Base-by-base conservation (phyloP, 371 early-diverging fungal species). In the Zychaea mexicana region DNA sequence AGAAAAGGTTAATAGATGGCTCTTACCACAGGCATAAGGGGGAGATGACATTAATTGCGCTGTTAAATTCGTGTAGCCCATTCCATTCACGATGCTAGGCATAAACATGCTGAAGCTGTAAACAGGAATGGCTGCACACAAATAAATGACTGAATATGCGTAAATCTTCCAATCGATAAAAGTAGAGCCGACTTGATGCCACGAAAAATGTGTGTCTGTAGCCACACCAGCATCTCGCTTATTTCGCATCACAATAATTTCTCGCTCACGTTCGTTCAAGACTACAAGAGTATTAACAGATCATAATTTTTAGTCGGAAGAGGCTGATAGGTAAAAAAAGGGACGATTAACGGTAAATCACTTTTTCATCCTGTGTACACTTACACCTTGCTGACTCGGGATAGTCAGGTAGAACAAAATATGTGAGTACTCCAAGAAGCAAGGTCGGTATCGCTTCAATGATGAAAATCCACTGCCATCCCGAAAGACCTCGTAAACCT, bases 401-500 rank as follows among this genome's bases (percentile, higher is more conserved):
- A 57, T 86, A 86, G 60, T 91, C 88, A 8, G 92, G 89, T 42
- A 93, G 72, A 55, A 82, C 70, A 45, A 85, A 82, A 57, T 73
- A 91, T 31, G 86, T 73, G 2, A 78, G 57, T 31, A 88, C 32
- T 4, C 90, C 85, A 46, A 90, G 72, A 0, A 89, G 31, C 1
- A 89, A 68, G 0, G 94, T 85, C 2, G 88, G 86, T 39, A 91
- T 62, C 12, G 92, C 92, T 66, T 91, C 90, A 45, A 92, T 79
- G 31, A 92, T 83, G 64, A 92, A 92, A 49, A 92, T 83, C 87
- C 85, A 85, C 57, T 86, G 86, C 62, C 89, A 89, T 0, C 82
- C 87, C 4, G 13, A 8, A 8, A 42, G 3, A 15, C n/a, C 13
- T n/a, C 42, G 57, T 27, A 74, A 17, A n/a, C 88, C 86, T 38